Evolutionary conservation across 2,329 filamentous ascomycete genomes (phyloP).

Genomic region (Tolypocladium ovalisporum): DNA sequence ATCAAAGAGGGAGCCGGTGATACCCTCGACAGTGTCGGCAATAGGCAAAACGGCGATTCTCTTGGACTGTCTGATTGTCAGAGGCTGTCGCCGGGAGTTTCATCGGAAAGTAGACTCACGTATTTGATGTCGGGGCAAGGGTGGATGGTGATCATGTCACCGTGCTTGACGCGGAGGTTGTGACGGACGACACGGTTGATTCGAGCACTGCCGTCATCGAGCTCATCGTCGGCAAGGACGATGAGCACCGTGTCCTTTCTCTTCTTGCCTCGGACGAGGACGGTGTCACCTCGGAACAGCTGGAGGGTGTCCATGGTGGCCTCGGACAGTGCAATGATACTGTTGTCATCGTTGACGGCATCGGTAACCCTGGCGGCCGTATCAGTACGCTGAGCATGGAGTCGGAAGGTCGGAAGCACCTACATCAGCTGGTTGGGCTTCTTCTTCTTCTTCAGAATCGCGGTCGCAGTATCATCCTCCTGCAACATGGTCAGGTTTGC

Average conservation of each 20-base stretch:
- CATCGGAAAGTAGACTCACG: slow-evolving; percentile 46
- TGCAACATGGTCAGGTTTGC: slow-evolving; percentile 29
- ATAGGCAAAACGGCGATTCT: slow-evolving; percentile 97
- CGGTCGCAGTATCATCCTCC: slow-evolving; percentile 86
- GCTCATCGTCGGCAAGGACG: slow-evolving; percentile 91
- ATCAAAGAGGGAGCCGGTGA: slow-evolving; percentile 96
- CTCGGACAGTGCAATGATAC: slow-evolving; percentile 94
- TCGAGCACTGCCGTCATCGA: slow-evolving; percentile 92
- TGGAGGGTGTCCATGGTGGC: slow-evolving; percentile 98
- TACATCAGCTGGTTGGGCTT: slow-evolving; percentile 99
- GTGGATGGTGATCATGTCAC: slow-evolving; percentile 94
- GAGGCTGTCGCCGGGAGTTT: background rate
- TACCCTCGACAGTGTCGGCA: slow-evolving; percentile 93
- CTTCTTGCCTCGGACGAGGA: slow-evolving; percentile 98
- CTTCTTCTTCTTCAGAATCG: slow-evolving; percentile 99
- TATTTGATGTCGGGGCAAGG: slow-evolving; percentile 99
- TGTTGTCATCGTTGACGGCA: slow-evolving; percentile 99
- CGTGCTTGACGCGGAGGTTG: slow-evolving; percentile 97
- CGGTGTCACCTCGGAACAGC: slow-evolving; percentile 97
- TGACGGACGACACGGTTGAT: slow-evolving; percentile 98
- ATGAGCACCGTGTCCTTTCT: slow-evolving; percentile 98
- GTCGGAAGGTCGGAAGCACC: slow-evolving; percentile 19
- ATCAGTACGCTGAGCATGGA: slow-evolving; percentile 10
- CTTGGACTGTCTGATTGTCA: slow-evolving; percentile 60
- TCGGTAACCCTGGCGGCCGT: slow-evolving; percentile 74